Conservation (phyloP, 2,329 filamentous ascomycete genomes). For the Sclerotiophoma versabilis region DNA sequence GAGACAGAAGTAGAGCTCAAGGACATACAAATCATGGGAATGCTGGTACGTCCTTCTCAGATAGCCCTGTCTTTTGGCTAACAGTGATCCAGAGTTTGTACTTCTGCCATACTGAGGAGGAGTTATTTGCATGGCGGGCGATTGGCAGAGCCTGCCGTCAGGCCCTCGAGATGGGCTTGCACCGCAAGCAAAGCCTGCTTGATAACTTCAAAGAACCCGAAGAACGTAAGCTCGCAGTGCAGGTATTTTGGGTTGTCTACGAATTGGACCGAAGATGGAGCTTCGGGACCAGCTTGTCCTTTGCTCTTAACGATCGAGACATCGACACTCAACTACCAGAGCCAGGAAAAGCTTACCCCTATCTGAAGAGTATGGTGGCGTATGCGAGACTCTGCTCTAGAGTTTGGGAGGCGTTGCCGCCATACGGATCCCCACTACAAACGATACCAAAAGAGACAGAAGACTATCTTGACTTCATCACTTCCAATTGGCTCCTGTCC, state of each 20-base stretch:
- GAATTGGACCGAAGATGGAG: slow-evolving; percentile 32
- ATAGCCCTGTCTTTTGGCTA: neutral
- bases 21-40: slow-evolving; percentile 31
- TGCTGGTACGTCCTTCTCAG: slow-evolving; percentile 12
- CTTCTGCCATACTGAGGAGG: slow-evolving; percentile 29
- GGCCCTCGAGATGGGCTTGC: slow-evolving; percentile 29
- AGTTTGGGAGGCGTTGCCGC: slow-evolving; percentile 31
- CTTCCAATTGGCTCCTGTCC: slow-evolving; percentile 27
- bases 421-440: slow-evolving; percentile 26
- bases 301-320: slow-evolving; percentile 28
- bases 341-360: slow-evolving; percentile 24
- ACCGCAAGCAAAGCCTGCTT: slow-evolving; percentile 26
- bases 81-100: slow-evolving; percentile 20
- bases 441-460: slow-evolving; percentile 31
- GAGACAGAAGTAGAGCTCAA: slow-evolving; percentile 23
- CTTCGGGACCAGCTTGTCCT: slow-evolving; percentile 30
- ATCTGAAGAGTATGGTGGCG: slow-evolving; percentile 27
- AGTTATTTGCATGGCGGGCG: slow-evolving; percentile 29
- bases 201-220: slow-evolving; percentile 26
- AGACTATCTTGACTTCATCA: slow-evolving; percentile 30
- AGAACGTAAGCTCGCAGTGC: slow-evolving; percentile 21
- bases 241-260: slow-evolving; percentile 32
- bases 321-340: slow-evolving; percentile 31
- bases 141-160: slow-evolving; percentile 29
- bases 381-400: slow-evolving; percentile 29